Percentiles rank a stretch among this genome's conserved stretches.
Evolutionary conservation across 2,329 filamentous ascomycete genomes (phyloP).

Genomic region (Ascochyta koolunga): DNA sequence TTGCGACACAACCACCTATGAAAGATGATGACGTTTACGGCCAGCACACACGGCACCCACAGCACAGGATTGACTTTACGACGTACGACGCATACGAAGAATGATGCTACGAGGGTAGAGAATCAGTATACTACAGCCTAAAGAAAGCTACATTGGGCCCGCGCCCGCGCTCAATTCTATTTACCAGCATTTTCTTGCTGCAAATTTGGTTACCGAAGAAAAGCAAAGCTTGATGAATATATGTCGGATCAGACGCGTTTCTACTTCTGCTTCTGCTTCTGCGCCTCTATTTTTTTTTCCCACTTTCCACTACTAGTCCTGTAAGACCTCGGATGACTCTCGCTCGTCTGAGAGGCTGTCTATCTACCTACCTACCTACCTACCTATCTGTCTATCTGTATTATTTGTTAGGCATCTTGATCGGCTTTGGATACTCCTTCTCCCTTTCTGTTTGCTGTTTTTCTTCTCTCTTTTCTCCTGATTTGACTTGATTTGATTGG

Average conservation of each 20-base stretch:
- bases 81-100: conserved; percentile 48
- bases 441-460: not conserved
- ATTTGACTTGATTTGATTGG: no score
- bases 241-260: not conserved
- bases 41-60: conserved; percentile 20
- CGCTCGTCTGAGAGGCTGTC: no score
- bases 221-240: conserved; percentile 10
- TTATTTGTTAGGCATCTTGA: conserved; percentile 7
- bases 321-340: no score
- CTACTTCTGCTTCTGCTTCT: not conserved
- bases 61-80: conserved; percentile 42
- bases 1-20: conserved; percentile 36
- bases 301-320: not conserved
- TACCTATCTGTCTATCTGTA: no score
- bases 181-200: conserved; percentile 1
- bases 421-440: conserved; percentile 4
- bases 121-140: conserved; percentile 29
- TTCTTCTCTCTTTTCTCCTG: no score
- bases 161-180: conserved; percentile 8
- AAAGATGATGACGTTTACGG: conserved; percentile 45
- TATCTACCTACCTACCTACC: no score
- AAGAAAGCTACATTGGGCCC: conserved; percentile 12
- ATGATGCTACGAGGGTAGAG: conserved; percentile 51
- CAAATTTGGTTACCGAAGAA: conserved; percentile 1
- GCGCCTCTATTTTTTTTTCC: not conserved